Conservation (phyloP, 2,329 filamentous ascomycete species). For the Apiospora hydei region DNA sequence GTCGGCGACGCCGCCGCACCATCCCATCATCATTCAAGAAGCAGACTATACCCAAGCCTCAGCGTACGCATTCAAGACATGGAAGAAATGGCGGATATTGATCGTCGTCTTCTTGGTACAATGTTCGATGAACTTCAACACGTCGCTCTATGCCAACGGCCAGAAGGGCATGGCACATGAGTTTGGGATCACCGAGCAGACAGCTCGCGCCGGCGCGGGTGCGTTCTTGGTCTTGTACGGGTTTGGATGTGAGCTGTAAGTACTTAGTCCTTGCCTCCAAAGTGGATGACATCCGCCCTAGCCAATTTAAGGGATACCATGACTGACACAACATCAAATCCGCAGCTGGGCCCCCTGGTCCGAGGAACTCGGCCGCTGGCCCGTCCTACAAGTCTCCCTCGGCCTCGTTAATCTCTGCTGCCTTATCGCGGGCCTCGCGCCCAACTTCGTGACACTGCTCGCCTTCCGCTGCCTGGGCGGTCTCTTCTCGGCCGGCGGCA, state of each 20-base stretch:
- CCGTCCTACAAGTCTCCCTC: slow-evolving; percentile 57
- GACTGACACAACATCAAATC: slow-evolving; percentile 38
- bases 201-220: slow-evolving; percentile 54
- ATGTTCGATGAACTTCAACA: slow-evolving; percentile 64
- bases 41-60: slow-evolving; percentile 55
- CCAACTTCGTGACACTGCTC: slow-evolving; percentile 50
- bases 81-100: slow-evolving; percentile 61
- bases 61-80: slow-evolving; percentile 51
- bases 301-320: too few relatives aligned
- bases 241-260: slow-evolving; percentile 64
- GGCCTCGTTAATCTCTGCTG: slow-evolving; percentile 63
- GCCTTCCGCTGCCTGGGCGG: slow-evolving; percentile 55
- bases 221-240: slow-evolving; percentile 60
- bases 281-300: too few relatives aligned
- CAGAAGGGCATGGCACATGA: slow-evolving; percentile 52
- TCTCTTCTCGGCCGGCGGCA: slow-evolving; percentile 68
- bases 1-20: background rate
- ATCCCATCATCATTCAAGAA: slow-evolving; percentile 48
- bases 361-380: slow-evolving; percentile 61
- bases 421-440: slow-evolving; percentile 52
- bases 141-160: slow-evolving; percentile 59
- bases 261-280: background rate
- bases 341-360: slow-evolving; percentile 63
- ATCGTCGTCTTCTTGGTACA: slow-evolving; percentile 59
- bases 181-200: slow-evolving; percentile 54